phyloP scores from a whole-genome alignment of 768 basidiomycete genomes.

The Termitomyces sp. region DNA sequence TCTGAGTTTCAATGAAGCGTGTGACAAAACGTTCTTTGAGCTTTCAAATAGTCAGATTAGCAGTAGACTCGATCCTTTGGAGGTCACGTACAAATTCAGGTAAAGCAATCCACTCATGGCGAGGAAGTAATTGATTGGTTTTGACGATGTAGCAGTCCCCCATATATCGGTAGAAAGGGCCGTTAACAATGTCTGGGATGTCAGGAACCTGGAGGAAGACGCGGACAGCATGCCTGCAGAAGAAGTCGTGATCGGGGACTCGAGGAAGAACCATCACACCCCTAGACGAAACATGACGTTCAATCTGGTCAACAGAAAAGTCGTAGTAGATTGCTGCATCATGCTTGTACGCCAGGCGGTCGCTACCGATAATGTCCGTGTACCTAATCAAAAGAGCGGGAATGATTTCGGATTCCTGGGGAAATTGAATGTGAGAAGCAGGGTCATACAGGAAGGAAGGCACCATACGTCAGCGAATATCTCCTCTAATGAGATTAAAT shows the following conservation, averaged over 20 bases:
- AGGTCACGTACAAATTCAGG: constrained; percentile 4
- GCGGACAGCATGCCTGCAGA: constrained; percentile 12
- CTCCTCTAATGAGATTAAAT: constrained; percentile 9
- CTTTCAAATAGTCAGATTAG: background rate
- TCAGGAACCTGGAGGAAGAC: constrained; percentile 9
- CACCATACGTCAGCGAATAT: background rate
- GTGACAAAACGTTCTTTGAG: constrained; percentile 9
- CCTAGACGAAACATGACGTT: constrained; percentile 3
- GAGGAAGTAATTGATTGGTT: constrained; percentile 5
- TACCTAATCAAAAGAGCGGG: constrained; percentile 10
- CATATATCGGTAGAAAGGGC: constrained; percentile 9
- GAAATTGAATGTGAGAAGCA: background rate
- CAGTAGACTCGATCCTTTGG: background rate
- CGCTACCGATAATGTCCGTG: constrained; percentile 7
- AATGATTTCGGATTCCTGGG: background rate
- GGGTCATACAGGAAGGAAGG: background rate
- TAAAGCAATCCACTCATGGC: constrained; percentile 2
- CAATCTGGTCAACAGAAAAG: constrained; percentile 2
- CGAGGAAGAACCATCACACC: constrained; percentile 1
- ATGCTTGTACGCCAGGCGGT: background rate
- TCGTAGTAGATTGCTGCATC: constrained; percentile 13
- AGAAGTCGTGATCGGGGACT: constrained; percentile 1
- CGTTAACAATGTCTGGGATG: constrained; percentile 1
- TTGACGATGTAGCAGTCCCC: constrained; percentile 12
- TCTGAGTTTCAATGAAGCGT: constrained; percentile 6